phyloP scores from a whole-genome alignment of 257 asterid species.

The Ballota nigra region DNA sequence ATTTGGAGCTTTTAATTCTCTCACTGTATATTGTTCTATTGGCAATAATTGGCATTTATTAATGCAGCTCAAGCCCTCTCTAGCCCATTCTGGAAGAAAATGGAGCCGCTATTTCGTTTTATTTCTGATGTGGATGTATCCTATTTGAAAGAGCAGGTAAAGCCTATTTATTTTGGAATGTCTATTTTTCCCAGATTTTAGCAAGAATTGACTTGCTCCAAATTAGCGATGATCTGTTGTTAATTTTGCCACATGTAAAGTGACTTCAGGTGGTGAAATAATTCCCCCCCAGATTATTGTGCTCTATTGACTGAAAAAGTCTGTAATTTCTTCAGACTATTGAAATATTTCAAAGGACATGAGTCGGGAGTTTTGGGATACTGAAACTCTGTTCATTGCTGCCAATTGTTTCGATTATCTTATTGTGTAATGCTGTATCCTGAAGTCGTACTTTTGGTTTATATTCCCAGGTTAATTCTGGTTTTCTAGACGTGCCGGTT shows the following conservation, averaged over 20 bases:
- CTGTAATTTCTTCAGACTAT: background rate
- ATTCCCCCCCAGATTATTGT: background rate
- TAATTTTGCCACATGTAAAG: slow-evolving; percentile 1
- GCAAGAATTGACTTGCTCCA: slow-evolving; percentile 2
- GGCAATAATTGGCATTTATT: slow-evolving; percentile 28
- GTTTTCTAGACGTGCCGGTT: slow-evolving; percentile 41
- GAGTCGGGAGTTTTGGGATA: slow-evolving; percentile 12
- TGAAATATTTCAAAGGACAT: background rate
- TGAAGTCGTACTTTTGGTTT: background rate
- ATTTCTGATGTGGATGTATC: slow-evolving; percentile 65
- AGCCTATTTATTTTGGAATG: slow-evolving; percentile 17
- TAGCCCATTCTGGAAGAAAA: slow-evolving; percentile 78
- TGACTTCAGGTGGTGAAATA: background rate
- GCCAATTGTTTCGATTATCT: background rate
- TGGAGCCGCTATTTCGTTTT: slow-evolving; percentile 72
- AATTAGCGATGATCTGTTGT: slow-evolving; percentile 1
- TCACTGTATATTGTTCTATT: slow-evolving; percentile 12
- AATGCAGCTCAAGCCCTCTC: slow-evolving; percentile 73
- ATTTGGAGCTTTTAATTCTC: slow-evolving; percentile 22
- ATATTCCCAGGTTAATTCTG: slow-evolving; percentile 47
- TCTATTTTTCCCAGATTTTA: slow-evolving; percentile 15
- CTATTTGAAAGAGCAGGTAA: slow-evolving; percentile 76
- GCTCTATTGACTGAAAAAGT: slow-evolving; percentile 1
- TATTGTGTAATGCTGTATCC: background rate
- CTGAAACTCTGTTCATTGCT: slow-evolving; percentile 17